phyloP scores from a whole-genome alignment of 139 green algal genomes.

The Coelastrella sp. region DNA sequence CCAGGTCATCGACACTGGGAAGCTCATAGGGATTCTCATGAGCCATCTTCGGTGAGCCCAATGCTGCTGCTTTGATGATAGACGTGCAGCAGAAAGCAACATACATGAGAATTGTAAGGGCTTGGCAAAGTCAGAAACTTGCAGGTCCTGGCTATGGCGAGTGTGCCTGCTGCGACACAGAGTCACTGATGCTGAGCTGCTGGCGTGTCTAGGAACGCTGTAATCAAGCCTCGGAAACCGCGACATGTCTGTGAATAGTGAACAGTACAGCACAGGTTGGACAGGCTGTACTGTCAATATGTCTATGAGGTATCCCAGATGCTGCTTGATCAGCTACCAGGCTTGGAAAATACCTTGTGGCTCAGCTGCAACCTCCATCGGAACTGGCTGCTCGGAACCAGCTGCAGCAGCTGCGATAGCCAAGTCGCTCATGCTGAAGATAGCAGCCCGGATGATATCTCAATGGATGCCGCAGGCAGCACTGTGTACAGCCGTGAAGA shows the following conservation, averaged over 20 bases:
- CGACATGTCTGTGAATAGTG: too few species aligned
- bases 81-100: background rate
- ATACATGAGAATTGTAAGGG: background rate
- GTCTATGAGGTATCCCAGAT: background rate
- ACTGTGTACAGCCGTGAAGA: background rate
- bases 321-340: background rate
- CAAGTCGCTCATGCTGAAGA: constrained; percentile 10
- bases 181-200: too few species aligned
- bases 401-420: constrained; percentile 17
- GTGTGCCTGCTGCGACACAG: too few species aligned
- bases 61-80: background rate
- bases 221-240: too few species aligned
- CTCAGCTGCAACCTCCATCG: background rate
- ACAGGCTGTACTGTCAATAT: background rate
- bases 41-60: background rate
- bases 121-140: background rate
- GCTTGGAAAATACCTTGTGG: background rate
- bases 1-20: constrained; percentile 76
- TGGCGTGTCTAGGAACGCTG: too few species aligned
- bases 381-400: background rate
- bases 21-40: constrained; percentile 56
- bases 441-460: background rate
- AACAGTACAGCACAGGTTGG: background rate
- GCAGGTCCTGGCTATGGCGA: background rate
- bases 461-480: background rate